Conservation (phyloP, 2,329 filamentous ascomycete genomes). For the Amphichorda felina region DNA sequence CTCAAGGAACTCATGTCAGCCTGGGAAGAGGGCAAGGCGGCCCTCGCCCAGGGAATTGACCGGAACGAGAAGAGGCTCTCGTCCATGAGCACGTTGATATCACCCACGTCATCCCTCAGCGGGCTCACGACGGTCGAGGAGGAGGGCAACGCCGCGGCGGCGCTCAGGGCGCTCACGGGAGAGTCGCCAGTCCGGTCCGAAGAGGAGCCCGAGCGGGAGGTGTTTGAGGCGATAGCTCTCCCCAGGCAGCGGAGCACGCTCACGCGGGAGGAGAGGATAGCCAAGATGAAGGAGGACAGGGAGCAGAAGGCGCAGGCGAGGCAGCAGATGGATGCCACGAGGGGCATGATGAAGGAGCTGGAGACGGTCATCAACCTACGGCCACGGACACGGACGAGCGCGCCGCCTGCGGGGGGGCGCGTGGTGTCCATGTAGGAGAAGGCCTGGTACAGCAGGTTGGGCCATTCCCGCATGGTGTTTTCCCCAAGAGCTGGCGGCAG, state of each 20-base stretch:
- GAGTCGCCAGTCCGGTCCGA: constrained; percentile 45
- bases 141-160: constrained; percentile 34
- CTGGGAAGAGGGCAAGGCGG: constrained; percentile 81
- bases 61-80: constrained; percentile 62
- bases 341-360: constrained; percentile 83
- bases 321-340: constrained; percentile 69
- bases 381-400: constrained; percentile 26
- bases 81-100: constrained; percentile 47
- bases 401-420: constrained; percentile 18
- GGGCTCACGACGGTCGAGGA: constrained; percentile 54
- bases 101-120: constrained; percentile 51
- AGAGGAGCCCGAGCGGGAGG: constrained; percentile 58
- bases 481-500: no score
- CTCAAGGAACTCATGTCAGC: constrained; percentile 68
- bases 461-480: no score
- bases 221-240: constrained; percentile 84
- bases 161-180: constrained; percentile 68
- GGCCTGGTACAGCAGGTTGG: no score
- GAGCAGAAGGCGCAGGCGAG: constrained; percentile 58
- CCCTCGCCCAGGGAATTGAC: constrained; percentile 70
- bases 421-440: constrained; percentile 30
- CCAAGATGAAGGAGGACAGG: constrained; percentile 79
- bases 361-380: constrained; percentile 69
- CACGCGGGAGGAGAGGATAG: constrained; percentile 77
- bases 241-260: constrained; percentile 57